Evolutionary conservation across 1,284 basidiomycete species (phyloP).

Genomic region (Neolentinus lepideus): DNA sequence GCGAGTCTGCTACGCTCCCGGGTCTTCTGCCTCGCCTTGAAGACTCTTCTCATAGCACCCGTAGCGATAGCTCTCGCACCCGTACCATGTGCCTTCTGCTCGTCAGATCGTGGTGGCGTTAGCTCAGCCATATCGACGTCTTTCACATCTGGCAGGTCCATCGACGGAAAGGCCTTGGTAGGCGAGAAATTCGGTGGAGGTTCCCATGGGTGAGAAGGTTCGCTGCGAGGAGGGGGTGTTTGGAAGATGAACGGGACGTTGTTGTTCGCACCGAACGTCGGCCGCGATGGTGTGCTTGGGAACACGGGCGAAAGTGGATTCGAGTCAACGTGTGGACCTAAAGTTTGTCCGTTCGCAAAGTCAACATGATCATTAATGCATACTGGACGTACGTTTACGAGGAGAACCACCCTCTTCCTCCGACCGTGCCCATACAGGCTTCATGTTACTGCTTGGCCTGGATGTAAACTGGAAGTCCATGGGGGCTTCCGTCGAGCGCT

Average conservation of each 20-base stretch:
- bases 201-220: constrained; percentile 48
- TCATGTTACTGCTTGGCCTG: constrained; percentile 37
- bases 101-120: constrained; percentile 37
- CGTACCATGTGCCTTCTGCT: constrained; percentile 9
- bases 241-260: constrained; percentile 69
- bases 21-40: constrained; percentile 50
- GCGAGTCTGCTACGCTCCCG: constrained; percentile 5
- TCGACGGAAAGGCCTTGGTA: constrained; percentile 45
- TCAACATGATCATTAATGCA: constrained; percentile 2
- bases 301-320: constrained; percentile 37
- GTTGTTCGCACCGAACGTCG: constrained; percentile 54
- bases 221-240: constrained; percentile 38
- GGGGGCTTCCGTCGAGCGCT: constrained; percentile 64
- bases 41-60: constrained; percentile 67
- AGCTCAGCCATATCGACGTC: constrained; percentile 70
- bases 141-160: constrained; percentile 36
- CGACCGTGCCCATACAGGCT: constrained; percentile 48
- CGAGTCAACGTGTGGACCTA: constrained; percentile 51
- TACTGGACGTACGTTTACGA: constrained; percentile 51
- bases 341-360: constrained; percentile 4
- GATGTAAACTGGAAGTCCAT: constrained; percentile 76
- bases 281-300: constrained; percentile 43
- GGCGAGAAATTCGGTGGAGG: constrained; percentile 55
- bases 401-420: constrained; percentile 41
- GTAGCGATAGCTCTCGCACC: constrained; percentile 41